phyloP scores from a whole-genome alignment of 2,329 filamentous ascomycete species.

The Beauveria medogensis region DNA sequence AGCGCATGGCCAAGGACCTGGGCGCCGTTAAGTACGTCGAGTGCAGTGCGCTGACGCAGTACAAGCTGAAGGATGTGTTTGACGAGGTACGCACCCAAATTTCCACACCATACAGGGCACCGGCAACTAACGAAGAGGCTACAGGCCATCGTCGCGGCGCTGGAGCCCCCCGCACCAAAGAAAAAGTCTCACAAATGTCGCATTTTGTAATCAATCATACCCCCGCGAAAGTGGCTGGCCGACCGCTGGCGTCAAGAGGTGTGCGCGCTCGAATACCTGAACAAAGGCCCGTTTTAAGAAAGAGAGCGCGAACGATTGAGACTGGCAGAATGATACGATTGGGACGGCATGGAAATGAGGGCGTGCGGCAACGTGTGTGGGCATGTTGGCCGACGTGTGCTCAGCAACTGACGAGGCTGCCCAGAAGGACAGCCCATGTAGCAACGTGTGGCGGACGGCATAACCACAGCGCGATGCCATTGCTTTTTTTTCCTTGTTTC shows the following conservation, averaged over 20 bases:
- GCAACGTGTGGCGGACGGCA: neutral
- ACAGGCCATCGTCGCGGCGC: constrained; percentile 88
- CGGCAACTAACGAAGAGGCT: neutral
- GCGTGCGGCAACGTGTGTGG: neutral
- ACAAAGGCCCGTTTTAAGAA: neutral
- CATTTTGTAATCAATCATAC: constrained; percentile 45
- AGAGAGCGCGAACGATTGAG: neutral
- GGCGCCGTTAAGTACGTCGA: constrained; percentile 98
- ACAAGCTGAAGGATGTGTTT: constrained; percentile 98
- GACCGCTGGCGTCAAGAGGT: neutral
- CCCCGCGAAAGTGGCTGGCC: constrained; percentile 5
- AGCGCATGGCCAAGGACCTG: constrained; percentile 94
- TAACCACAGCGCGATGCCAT: neutral
- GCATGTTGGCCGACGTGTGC: neutral
- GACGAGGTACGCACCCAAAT: constrained; percentile 64
- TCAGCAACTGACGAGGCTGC: neutral
- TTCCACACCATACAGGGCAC: neutral
- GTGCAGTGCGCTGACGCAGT: constrained; percentile 95
- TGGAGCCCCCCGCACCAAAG: constrained; percentile 80
- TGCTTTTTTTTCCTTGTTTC: neutral
- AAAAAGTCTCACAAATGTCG: constrained; percentile 65
- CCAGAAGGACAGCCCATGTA: neutral
- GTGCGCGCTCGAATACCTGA: neutral
- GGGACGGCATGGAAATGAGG: neutral
- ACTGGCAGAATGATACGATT: constrained; percentile 2